Evolutionary conservation across 2,329 filamentous ascomycete genomes (phyloP), one percentile per base, ranked within the genome.

Genomic region (Rhinocladiella mackenziei): DNA sequence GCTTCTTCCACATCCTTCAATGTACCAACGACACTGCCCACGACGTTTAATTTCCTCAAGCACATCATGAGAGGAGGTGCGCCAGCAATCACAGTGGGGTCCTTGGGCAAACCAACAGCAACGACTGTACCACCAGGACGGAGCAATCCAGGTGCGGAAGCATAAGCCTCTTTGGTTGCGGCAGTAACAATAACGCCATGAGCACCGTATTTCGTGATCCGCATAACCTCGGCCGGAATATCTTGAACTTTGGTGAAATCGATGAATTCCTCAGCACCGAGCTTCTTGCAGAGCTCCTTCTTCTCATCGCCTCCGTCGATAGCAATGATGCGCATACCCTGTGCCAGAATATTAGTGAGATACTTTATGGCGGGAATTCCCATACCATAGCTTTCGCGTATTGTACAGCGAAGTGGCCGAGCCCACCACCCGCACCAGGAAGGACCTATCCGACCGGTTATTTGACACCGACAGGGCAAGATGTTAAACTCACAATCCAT

Each of bases 1-100:
- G 65, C 66, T 56, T 71, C 67, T 42, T 71, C 67, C 1, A 71
- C 67, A 47, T 72, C 67, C 55, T 69, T 70, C 49, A 68, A 41
- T 10, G 65, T 70, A 4, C 66, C 68, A 1, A 64, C 64, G 11
- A 70, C 63, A 44, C 62, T 66, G 0, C 67, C 68, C 14, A 71
- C 66, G 28, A 70, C 53, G 43, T 70, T 70, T 39, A 70, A 43
- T 36, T 61, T 64, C 56, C 60, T 68, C 59, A 69, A 34, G 23
- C 60, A 64, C 54, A 69, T 45, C 51, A 61, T 36, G 11, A 68
- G 39, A 7, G 68, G 68, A 35, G 62, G 58, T 18, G 66, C 64
- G 18, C 64, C 64, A 6, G 63, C 64, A n/a, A 65, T 29, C 3
- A 66, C 53, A 18, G 54, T 58, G 0, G 59, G 48, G 44, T 64